Percentiles rank a stretch among this genome's conserved stretches.
These are phyloP conservation scores for Cutaneotrichosporon daszewskae DNA, from an alignment of 1,284 basidiomycete genomes.

Conservation along the genomic window DNA sequence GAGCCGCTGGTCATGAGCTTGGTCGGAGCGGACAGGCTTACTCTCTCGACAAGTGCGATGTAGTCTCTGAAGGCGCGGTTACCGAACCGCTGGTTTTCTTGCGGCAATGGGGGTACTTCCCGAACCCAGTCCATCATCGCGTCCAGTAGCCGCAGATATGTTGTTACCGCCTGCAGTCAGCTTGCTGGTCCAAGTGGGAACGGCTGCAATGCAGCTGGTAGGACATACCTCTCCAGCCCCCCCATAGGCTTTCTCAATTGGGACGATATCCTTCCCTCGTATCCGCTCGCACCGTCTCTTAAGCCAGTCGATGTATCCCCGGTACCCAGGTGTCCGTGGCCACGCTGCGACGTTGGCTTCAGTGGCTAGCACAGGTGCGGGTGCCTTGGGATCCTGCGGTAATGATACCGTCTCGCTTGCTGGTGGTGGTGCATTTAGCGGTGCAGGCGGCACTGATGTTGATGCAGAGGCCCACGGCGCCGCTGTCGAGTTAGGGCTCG, in stretches of 20 bases:
- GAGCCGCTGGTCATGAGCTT: constrained; percentile 52
- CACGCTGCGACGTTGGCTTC: constrained; percentile 66
- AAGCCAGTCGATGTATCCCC: constrained; percentile 66
- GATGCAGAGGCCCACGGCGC: no score
- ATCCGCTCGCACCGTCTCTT: constrained; percentile 67
- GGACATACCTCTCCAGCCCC: constrained; percentile 8
- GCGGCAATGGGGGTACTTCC: constrained; percentile 69
- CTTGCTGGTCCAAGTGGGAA: no score
- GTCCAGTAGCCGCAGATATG: constrained; percentile 59
- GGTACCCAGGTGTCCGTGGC: constrained; percentile 63
- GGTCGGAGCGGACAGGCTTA: constrained; percentile 46
- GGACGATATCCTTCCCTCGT: constrained; percentile 53
- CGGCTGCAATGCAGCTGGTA: no score
- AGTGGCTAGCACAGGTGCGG: constrained; percentile 40
- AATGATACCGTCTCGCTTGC: no score
- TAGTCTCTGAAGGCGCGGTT: constrained; percentile 88
- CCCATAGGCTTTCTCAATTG: constrained; percentile 35
- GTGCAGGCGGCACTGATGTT: no score
- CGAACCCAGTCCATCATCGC: constrained; percentile 72
- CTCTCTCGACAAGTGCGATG: constrained; percentile 73
- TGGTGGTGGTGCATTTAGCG: no score
- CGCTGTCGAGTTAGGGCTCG: no score
- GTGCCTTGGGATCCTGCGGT: constrained; percentile 21
- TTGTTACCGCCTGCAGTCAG: constrained; percentile 50
- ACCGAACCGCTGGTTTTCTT: constrained; percentile 79